These are phyloP conservation scores for Phaeosphaeria sp. DNA, from an alignment of 2,329 filamentous ascomycete species.

Conservation along the genomic window DNA sequence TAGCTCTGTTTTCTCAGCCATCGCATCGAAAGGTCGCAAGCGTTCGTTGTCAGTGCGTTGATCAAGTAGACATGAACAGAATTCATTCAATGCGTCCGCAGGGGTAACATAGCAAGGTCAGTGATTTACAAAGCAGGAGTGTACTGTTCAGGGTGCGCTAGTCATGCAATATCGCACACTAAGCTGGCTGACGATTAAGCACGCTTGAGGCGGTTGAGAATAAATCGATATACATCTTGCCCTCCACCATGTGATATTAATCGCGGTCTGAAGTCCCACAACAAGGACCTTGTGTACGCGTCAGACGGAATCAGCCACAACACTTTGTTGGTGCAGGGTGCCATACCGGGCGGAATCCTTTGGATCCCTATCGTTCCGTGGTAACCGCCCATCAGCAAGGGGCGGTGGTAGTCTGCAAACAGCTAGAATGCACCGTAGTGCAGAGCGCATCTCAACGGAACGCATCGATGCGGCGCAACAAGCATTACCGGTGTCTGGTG, in stretches of 20 bases:
- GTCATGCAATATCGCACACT: background rate
- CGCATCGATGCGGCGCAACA: background rate
- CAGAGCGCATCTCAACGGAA: background rate
- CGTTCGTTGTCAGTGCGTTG: background rate
- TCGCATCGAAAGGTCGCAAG: background rate
- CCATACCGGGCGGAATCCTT: background rate
- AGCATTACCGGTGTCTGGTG: background rate
- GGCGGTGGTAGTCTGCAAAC: background rate
- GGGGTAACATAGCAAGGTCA: too few species aligned
- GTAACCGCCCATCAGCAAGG: background rate
- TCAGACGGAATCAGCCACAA: background rate
- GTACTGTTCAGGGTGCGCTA: background rate
- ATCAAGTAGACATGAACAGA: background rate
- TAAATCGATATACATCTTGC: background rate
- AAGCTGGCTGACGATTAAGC: background rate
- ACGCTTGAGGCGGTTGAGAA: background rate
- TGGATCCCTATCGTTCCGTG: background rate
- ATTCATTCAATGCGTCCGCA: too few species aligned
- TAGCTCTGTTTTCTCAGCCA: background rate
- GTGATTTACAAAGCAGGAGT: background rate
- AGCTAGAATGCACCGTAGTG: background rate
- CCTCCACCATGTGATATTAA: background rate
- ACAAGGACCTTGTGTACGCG: background rate
- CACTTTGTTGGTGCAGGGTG: background rate
- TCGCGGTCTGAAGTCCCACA: background rate